Conservation (phyloP, 805 yeast species). For the Kazachstania taianensis region DNA sequence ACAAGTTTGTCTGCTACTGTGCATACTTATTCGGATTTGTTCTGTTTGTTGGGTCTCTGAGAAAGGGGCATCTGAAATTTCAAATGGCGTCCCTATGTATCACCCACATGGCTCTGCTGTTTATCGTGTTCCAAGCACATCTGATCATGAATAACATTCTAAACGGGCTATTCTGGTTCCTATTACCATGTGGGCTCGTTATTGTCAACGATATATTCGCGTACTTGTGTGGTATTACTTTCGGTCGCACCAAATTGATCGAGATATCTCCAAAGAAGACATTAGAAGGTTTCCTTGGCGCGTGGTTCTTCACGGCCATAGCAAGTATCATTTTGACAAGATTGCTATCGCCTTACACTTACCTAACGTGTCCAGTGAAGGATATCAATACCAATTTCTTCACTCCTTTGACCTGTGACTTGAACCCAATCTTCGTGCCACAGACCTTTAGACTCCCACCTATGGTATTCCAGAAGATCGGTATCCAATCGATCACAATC, state of each 20-base stretch:
- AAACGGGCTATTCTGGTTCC: conserved; percentile 89
- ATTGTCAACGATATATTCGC: conserved; percentile 94
- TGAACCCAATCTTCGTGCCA: conserved; percentile 82
- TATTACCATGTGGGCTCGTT: conserved; percentile 84
- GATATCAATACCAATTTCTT: conserved; percentile 53
- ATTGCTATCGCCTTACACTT: conserved; percentile 53
- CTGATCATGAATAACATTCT: conserved; percentile 81
- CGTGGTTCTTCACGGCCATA: conserved; percentile 86
- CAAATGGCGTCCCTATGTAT: conserved; percentile 91
- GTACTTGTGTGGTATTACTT: conserved; percentile 91
- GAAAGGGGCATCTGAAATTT: conserved; percentile 80
- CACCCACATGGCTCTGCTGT: conserved; percentile 84
- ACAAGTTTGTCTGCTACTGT: conserved; percentile 74
- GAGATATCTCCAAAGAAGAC: conserved; percentile 95
- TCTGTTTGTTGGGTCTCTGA: conserved; percentile 77
- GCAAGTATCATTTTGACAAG: conserved; percentile 61
- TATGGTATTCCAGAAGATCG: conserved; percentile 42
- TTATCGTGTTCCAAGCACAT: conserved; percentile 91
- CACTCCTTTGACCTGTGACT: conserved; percentile 59
- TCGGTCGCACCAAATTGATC: conserved; percentile 86
- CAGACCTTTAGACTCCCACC: conserved; percentile 71
- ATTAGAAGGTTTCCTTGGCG: conserved; percentile 94
- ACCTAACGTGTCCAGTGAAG: conserved; percentile 80
- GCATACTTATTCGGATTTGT: conserved; percentile 82
- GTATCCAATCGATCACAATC: conserved; percentile 43